Evolutionary conservation across 2,329 filamentous ascomycete genomes (phyloP).

Genomic region (Tothia fuscella): DNA sequence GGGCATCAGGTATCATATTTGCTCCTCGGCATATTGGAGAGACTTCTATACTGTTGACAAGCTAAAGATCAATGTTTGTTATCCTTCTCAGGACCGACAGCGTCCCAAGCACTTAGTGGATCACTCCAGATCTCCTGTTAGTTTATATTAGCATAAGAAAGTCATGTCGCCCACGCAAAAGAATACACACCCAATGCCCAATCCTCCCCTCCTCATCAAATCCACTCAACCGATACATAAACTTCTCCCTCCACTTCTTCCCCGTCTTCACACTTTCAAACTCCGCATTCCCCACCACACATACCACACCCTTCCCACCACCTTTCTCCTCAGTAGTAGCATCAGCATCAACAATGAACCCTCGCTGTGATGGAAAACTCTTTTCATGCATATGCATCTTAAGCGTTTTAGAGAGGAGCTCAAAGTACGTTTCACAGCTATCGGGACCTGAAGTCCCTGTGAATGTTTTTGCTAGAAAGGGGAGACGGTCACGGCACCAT

Average conservation of each 20-base stretch:
- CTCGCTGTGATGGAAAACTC: slow-evolving; percentile 22
- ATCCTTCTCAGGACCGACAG: slow-evolving; percentile 11
- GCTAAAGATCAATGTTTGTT: neutral
- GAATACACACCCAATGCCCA: slow-evolving; percentile 22
- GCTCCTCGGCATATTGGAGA: too few relatives aligned
- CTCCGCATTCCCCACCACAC: slow-evolving; percentile 23
- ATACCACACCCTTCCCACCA: slow-evolving; percentile 20
- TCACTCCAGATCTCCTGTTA: slow-evolving; percentile 31
- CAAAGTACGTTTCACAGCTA: slow-evolving; percentile 29
- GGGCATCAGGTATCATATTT: too few relatives aligned
- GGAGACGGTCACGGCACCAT: slow-evolving; percentile 25
- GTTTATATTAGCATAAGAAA: neutral
- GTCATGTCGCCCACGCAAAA: neutral
- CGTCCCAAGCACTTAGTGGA: slow-evolving; percentile 31
- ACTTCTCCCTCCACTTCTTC: slow-evolving; percentile 28
- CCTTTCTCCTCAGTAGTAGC: slow-evolving; percentile 12
- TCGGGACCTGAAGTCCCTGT: slow-evolving; percentile 14
- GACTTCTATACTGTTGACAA: too few relatives aligned
- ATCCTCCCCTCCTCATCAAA: slow-evolving; percentile 28
- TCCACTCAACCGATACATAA: slow-evolving; percentile 29
- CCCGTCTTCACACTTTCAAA: slow-evolving; percentile 29
- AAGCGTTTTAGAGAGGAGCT: slow-evolving; percentile 21
- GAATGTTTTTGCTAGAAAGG: slow-evolving; percentile 29
- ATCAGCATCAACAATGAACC: slow-evolving; percentile 21
- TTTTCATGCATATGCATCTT: slow-evolving; percentile 21